Percentiles rank a stretch among this genome's conserved stretches.
Evolutionary conservation across 192 early-diverging fungal genomes (phyloP).

Genomic region (Linnemannia hyalina): DNA sequence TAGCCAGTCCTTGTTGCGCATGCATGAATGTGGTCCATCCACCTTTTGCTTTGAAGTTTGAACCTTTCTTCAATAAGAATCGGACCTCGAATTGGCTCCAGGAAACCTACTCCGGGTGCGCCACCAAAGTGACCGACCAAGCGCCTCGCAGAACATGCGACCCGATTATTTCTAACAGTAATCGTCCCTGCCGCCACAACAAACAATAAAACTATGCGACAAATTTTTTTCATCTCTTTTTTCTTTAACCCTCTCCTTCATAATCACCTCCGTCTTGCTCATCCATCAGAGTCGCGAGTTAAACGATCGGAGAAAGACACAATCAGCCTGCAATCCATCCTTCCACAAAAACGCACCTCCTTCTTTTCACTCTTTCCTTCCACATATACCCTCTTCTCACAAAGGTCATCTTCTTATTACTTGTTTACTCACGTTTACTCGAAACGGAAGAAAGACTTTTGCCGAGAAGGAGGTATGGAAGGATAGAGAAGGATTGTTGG

Average conservation of each 20-base stretch:
- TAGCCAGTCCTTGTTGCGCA: too few species aligned
- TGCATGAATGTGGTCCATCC: too few species aligned
- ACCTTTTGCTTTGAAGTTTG: too few species aligned
- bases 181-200: not conserved
- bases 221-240: constrained; percentile 21
- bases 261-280: constrained; percentile 48
- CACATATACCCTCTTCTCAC: not conserved
- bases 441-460: constrained; percentile 12
- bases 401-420: constrained; percentile 3
- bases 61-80: too few species aligned
- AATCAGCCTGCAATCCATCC: constrained; percentile 57
- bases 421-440: constrained; percentile 4
- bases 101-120: not conserved
- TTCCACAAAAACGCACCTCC: not conserved
- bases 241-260: constrained; percentile 47
- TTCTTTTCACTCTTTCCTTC: constrained; percentile 11
- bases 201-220: not conserved
- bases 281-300: constrained; percentile 33
- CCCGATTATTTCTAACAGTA: not conserved
- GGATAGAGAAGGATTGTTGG: not conserved
- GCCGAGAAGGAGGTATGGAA: not conserved
- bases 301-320: constrained; percentile 55
- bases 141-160: not conserved
- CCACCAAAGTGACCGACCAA: not conserved
- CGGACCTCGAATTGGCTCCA: too few species aligned